Percentiles rank a stretch among this genome's conserved stretches.
Evolutionary conservation across 306 rosid genomes (phyloP).

Genomic region (Prunus kanzakura): DNA sequence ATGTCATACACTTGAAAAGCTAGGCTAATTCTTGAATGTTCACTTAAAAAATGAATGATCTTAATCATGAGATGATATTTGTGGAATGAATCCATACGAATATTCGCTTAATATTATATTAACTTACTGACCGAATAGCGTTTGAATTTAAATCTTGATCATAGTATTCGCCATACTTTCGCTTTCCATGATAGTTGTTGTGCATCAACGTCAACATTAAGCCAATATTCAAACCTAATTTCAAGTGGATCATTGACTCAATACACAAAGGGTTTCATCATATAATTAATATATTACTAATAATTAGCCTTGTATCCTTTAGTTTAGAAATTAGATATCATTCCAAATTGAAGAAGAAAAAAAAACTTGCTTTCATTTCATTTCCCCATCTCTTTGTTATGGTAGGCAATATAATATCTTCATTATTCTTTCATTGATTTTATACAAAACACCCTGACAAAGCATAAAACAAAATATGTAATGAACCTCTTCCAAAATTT

Average conservation of each 20-base stretch:
- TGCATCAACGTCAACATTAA: neutral
- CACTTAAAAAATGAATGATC: too few relatives aligned
- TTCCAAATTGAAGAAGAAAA: neutral
- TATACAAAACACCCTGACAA: neutral
- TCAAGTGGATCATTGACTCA: neutral
- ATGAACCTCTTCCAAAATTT: neutral
- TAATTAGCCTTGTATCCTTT: neutral
- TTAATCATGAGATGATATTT: too few relatives aligned
- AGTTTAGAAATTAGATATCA: neutral
- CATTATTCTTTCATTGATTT: too few relatives aligned
- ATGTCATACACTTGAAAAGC: too few relatives aligned
- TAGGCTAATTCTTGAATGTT: too few relatives aligned
- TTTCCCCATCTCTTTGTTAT: neutral
- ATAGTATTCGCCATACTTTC: conserved; percentile 1
- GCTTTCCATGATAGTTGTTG: conserved; percentile 12
- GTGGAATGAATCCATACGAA: too few relatives aligned
- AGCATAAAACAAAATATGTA: neutral
- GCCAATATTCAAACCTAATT: neutral
- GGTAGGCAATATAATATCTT: too few relatives aligned
- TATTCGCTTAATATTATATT: too few relatives aligned
- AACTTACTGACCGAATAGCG: too few relatives aligned
- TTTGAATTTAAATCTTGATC: neutral
- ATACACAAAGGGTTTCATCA: too few relatives aligned
- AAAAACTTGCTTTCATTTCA: too few relatives aligned
- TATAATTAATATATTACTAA: too few relatives aligned